Base-by-base conservation (phyloP, 2,329 filamentous ascomycete genomes). In the Trichoderma lentiforme region DNA sequence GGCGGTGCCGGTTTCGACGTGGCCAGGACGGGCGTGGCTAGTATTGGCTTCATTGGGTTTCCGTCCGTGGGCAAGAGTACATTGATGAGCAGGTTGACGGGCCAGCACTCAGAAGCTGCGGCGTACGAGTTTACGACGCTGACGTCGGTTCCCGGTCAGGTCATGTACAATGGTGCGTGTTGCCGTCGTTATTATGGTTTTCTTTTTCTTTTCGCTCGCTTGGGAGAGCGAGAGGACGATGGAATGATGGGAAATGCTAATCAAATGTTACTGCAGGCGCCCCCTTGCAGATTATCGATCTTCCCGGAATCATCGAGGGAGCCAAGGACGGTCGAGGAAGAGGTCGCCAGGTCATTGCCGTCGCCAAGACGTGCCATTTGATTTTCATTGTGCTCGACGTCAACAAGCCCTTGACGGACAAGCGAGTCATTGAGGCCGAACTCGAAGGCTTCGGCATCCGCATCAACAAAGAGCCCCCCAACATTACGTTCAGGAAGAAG, bases 401-500 rank as follows among this genome's bases (percentile, higher is more conserved):
- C 79, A 98, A 98, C 85, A 99, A 99, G 84, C 96, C 96, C 28
- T 86, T 99, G 77, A 97, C 95, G 18, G 96, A 99, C 84, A 99
- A 99, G 86, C 90, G 93, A 73, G 88, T 99, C 74, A 99, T 99
- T 79, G 96, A 99, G 84, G 88, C 90, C 66, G 96, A 99, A 84
- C 84, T 99, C 80, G 96, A 99, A 82, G 96, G 96, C 8, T 99
- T 99, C 78, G 96, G 96, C 39, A 98, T 99, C 80, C 90, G 96
- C 71, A 95, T 98, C 86, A 99, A 99, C 87, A 99, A 98, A 86
- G 85, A 90, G 77, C 96, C 96, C 30, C 96, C 96, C 53, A 99
- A 99, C 81, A 99, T 99, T 79, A 93, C 96, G n/a, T 97, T 98
- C 87, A 97, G 92, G 84, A 99, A 99, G 87, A 99, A 99, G 87